phyloP scores from a whole-genome alignment of 208 protist species.

The Polymyxa betae region DNA sequence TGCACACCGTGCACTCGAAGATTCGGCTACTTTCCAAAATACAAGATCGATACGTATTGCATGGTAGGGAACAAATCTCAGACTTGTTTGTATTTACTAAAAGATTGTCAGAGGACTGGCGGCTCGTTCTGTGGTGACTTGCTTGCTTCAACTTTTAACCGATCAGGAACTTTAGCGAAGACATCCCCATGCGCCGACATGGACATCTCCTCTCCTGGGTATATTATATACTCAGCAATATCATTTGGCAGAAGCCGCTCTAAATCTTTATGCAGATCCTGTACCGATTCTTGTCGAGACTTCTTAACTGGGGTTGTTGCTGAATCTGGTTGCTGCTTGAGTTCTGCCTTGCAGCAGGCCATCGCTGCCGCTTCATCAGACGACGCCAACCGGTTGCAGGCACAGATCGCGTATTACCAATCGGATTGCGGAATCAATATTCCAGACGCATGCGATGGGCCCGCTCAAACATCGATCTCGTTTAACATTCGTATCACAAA shows the following conservation, averaged over 20 bases:
- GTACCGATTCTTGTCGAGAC: background rate
- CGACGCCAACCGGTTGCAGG: background rate
- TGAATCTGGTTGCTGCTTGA: background rate
- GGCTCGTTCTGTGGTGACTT: background rate
- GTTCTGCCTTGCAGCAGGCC: background rate
- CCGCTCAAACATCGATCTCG: background rate
- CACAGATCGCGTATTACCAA: background rate
- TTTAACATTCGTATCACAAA: background rate
- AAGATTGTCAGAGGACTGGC: background rate
- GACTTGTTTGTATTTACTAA: no score
- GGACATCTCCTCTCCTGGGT: background rate
- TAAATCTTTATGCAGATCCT: background rate
- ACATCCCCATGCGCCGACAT: background rate
- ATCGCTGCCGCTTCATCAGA: background rate
- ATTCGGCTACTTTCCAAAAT: background rate
- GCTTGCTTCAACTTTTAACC: background rate
- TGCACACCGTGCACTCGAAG: background rate
- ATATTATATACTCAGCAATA: background rate
- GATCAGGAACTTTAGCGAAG: background rate
- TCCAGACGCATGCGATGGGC: background rate
- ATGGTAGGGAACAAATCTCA: no score
- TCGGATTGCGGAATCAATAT: background rate
- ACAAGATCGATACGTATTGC: background rate
- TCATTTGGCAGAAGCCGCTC: background rate
- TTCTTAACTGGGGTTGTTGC: background rate